phyloP scores from a whole-genome alignment of 352 stramenopile genomes.

The Phytophthora macrochlamydospora region DNA sequence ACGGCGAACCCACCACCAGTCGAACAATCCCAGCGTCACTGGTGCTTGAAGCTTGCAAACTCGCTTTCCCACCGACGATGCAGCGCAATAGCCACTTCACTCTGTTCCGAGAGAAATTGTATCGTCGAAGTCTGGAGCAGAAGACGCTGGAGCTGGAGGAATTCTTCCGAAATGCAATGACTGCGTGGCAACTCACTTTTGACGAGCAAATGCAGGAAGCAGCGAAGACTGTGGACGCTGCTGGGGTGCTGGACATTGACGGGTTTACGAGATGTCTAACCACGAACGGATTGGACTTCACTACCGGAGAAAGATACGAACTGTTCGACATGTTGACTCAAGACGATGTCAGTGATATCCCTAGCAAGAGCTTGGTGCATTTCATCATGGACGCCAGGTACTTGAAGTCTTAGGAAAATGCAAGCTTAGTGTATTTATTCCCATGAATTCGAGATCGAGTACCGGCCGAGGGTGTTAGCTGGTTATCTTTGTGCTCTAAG shows the following conservation, averaged over 20 bases:
- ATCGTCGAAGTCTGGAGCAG: constrained; percentile 44
- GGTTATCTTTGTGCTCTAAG: constrained; percentile 33
- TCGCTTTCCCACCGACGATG: constrained; percentile 49
- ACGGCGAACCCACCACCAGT: constrained; percentile 41
- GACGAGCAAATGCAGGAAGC: constrained; percentile 35
- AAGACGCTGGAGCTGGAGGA: constrained; percentile 49
- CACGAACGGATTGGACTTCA: constrained; percentile 52
- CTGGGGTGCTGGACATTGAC: constrained; percentile 40
- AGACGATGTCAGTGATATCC: constrained; percentile 38
- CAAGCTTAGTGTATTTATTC: constrained; percentile 25
- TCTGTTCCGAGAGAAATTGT: constrained; percentile 43
- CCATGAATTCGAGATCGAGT: constrained; percentile 22
- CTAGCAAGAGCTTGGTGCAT: constrained; percentile 36
- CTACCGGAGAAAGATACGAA: constrained; percentile 57
- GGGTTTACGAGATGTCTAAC: constrained; percentile 41
- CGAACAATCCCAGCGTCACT: constrained; percentile 28
- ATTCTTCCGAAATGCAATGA: constrained; percentile 47
- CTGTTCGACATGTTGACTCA: constrained; percentile 55
- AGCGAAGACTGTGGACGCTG: constrained; percentile 24
- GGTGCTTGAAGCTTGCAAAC: constrained; percentile 48
- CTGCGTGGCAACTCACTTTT: constrained; percentile 48
- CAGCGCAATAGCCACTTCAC: constrained; percentile 38
- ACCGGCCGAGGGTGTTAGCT: constrained; percentile 6
- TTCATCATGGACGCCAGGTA: constrained; percentile 44
- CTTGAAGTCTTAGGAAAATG: constrained; percentile 2